Evolutionary conservation across 2,329 filamentous ascomycete species (phyloP).

Genomic region (Clarireedia homoeocarpa): DNA sequence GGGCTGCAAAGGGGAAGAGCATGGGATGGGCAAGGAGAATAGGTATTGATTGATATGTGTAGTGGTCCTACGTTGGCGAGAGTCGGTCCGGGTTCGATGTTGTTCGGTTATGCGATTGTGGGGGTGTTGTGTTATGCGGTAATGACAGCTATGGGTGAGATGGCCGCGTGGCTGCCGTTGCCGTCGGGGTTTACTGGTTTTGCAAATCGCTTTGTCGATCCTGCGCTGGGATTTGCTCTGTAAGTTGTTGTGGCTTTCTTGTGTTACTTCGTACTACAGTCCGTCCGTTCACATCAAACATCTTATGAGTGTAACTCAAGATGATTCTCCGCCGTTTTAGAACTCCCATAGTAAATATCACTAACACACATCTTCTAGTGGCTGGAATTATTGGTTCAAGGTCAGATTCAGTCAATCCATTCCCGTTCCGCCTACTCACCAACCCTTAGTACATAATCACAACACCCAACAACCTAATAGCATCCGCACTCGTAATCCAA

Average conservation of each 20-base stretch:
- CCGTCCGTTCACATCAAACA: too few relatives aligned
- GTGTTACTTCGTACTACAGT: too few relatives aligned
- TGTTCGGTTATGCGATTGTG: slow-evolving; percentile 63
- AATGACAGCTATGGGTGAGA: slow-evolving; percentile 61
- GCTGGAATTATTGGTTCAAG: slow-evolving; percentile 27
- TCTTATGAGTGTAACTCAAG: too few relatives aligned
- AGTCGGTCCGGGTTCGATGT: slow-evolving; percentile 54
- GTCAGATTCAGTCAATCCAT: slow-evolving; percentile 8
- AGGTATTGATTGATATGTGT: slow-evolving; percentile 3
- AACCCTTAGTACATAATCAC: slow-evolving; percentile 63
- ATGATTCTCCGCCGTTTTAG: too few relatives aligned
- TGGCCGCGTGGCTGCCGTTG: slow-evolving; percentile 76
- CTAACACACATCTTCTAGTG: background rate
- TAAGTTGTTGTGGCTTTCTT: too few relatives aligned
- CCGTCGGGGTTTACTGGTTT: slow-evolving; percentile 75
- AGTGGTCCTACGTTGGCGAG: slow-evolving; percentile 32
- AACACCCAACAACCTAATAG: slow-evolving; percentile 77
- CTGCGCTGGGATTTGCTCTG: slow-evolving; percentile 70
- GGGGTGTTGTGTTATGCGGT: slow-evolving; percentile 71
- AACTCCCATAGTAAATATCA: too few relatives aligned
- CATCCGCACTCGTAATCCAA: slow-evolving; percentile 67
- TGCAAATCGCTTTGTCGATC: slow-evolving; percentile 70
- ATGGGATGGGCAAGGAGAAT: slow-evolving; percentile 8
- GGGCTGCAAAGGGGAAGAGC: background rate
- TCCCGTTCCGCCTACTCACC: background rate